Evolutionary conservation across 2,329 filamentous ascomycete genomes (phyloP).

Genomic region (Salinomyces thailandicus): DNA sequence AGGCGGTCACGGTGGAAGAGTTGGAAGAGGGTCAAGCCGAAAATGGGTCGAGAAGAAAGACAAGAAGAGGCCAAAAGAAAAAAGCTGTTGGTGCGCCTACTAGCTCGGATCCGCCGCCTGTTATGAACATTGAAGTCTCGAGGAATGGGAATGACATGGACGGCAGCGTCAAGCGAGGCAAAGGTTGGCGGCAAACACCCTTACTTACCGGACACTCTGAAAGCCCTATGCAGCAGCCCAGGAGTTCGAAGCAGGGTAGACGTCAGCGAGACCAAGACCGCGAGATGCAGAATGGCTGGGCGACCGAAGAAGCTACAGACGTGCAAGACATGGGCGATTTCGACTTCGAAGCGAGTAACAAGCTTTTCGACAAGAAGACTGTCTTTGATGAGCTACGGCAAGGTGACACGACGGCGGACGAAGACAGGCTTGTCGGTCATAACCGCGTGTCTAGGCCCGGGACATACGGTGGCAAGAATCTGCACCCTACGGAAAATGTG

Average conservation of each 20-base stretch:
- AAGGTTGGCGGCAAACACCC: slow-evolving; percentile 59
- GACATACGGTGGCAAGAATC: slow-evolving; percentile 65
- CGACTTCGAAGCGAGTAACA: slow-evolving; percentile 79
- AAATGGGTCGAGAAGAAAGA: slow-evolving; percentile 35
- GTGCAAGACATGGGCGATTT: slow-evolving; percentile 90
- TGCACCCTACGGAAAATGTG: slow-evolving; percentile 87
- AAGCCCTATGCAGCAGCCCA: slow-evolving; percentile 13
- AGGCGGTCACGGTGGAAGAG: not conserved
- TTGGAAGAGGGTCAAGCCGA: slow-evolving; percentile 7
- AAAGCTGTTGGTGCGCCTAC: slow-evolving; percentile 17
- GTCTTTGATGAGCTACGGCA: slow-evolving; percentile 88
- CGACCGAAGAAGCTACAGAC: slow-evolving; percentile 90
- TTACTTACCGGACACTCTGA: slow-evolving; percentile 44
- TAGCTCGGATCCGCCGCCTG: slow-evolving; percentile 18
- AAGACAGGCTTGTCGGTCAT: slow-evolving; percentile 80
- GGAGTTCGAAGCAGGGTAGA: slow-evolving; percentile 27
- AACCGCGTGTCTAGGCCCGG: slow-evolving; percentile 53
- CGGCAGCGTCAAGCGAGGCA: slow-evolving; percentile 38
- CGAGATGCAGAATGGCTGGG: slow-evolving; percentile 66
- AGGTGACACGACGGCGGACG: slow-evolving; percentile 79
- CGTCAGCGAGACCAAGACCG: slow-evolving; percentile 36
- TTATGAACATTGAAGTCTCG: slow-evolving; percentile 26
- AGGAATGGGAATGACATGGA: slow-evolving; percentile 30
- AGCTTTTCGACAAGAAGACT: slow-evolving; percentile 87
- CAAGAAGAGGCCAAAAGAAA: slow-evolving; percentile 36